These are phyloP conservation scores for Ceratobasidium sp. DNA, from an alignment of 1,284 basidiomycete genomes.

Conservation along the genomic window DNA sequence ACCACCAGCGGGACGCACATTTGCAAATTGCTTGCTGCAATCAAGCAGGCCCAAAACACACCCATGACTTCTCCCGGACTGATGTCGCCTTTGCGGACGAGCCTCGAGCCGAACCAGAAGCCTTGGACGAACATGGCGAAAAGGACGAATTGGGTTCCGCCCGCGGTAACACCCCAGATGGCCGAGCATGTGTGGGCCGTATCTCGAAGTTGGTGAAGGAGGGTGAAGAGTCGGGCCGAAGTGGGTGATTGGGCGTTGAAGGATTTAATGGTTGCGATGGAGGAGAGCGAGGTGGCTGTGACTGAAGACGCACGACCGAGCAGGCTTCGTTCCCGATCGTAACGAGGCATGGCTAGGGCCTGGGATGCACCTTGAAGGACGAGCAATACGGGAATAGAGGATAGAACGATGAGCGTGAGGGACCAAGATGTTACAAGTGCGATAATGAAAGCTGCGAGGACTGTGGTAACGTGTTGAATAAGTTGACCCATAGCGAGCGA, in stretches of 20 bases:
- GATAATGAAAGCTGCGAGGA: constrained; percentile 78
- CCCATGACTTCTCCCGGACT: constrained; percentile 84
- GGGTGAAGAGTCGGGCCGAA: constrained; percentile 54
- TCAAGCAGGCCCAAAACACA: constrained; percentile 95
- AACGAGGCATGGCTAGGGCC: constrained; percentile 67
- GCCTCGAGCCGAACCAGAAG: constrained; percentile 93
- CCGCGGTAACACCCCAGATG: constrained; percentile 79
- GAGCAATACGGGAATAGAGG: constrained; percentile 84
- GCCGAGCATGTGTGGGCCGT: constrained; percentile 58
- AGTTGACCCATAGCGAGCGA: constrained; percentile 79
- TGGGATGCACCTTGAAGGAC: constrained; percentile 80
- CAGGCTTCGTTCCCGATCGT: constrained; percentile 69
- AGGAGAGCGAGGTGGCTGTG: constrained; percentile 76
- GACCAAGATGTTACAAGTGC: constrained; percentile 82
- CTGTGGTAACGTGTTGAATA: constrained; percentile 82
- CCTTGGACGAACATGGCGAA: constrained; percentile 96
- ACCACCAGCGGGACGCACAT: constrained; percentile 83
- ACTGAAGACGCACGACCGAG: constrained; percentile 77
- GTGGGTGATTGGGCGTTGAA: constrained; percentile 86
- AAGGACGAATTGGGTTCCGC: constrained; percentile 75
- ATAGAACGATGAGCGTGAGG: constrained; percentile 90
- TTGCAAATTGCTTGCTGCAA: constrained; percentile 86
- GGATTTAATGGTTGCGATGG: constrained; percentile 93
- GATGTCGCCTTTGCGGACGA: constrained; percentile 76
- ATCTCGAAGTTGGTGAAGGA: constrained; percentile 61